These are phyloP conservation scores for Aspergillus heteromorphus DNA, from an alignment of 495 filamentous ascomycete genomes.

Conservation along the genomic window DNA sequence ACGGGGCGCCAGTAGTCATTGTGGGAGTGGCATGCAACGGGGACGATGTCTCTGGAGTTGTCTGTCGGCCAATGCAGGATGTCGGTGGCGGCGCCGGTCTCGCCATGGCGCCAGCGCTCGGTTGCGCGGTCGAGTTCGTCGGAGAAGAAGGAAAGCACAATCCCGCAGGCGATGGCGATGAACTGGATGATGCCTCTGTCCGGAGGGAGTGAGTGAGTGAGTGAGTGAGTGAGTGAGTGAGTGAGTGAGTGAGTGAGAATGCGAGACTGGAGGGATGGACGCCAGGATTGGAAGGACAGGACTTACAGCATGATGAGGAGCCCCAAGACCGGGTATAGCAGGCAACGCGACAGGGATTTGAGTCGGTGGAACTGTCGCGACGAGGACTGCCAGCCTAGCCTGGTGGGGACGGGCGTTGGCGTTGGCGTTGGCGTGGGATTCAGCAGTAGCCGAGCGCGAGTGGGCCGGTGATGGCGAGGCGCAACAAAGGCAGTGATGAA, in stretches of 20 bases:
- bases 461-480: background rate
- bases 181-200: slow-evolving; percentile 44
- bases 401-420: background rate
- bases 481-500: background rate
- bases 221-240: background rate
- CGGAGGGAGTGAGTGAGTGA: background rate
- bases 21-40: slow-evolving; percentile 68
- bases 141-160: slow-evolving; percentile 51
- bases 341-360: slow-evolving; percentile 14
- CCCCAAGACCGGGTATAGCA: slow-evolving; percentile 14
- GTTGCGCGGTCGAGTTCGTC: slow-evolving; percentile 48
- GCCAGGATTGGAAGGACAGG: background rate
- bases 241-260: background rate
- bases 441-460: background rate
- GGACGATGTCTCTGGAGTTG: slow-evolving; percentile 64
- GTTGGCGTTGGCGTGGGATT: background rate
- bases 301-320: slow-evolving; percentile 40
- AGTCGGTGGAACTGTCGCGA: slow-evolving; percentile 1
- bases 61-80: slow-evolving; percentile 67
- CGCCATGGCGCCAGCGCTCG: slow-evolving; percentile 45
- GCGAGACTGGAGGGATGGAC: too few species aligned
- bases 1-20: slow-evolving; percentile 85
- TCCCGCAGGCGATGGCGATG: slow-evolving; percentile 44
- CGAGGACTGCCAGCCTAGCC: background rate
- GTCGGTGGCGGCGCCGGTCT: slow-evolving; percentile 33